Evolutionary conservation across 306 rosid genomes (phyloP).

Genomic region (Vachellia pachyceras): DNA sequence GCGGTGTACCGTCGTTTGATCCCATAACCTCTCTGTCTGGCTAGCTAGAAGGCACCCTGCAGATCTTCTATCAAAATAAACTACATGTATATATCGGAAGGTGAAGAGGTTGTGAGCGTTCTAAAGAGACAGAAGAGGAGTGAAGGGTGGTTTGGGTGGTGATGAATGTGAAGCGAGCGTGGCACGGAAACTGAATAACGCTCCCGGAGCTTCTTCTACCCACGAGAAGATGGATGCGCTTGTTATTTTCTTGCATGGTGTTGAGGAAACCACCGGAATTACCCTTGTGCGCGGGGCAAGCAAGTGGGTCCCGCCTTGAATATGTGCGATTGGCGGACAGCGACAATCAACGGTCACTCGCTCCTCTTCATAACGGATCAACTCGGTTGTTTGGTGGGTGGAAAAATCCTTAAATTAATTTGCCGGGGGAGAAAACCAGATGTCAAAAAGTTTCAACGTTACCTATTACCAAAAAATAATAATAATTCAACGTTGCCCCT

Average conservation of each 20-base stretch:
- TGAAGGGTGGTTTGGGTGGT: constrained; percentile 20
- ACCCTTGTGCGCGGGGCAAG: constrained; percentile 1
- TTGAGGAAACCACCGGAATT: constrained; percentile 14
- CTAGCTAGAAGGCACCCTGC: neutral
- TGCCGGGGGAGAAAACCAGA: neutral
- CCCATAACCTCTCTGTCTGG: neutral
- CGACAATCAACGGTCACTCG: constrained; percentile 31
- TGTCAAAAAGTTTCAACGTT: too few relatives aligned
- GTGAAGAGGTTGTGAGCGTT: constrained; percentile 9
- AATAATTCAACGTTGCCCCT: neutral
- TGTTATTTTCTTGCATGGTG: neutral
- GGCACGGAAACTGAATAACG: constrained; percentile 45
- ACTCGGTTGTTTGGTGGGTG: constrained; percentile 1
- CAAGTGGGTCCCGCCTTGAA: constrained; percentile 32
- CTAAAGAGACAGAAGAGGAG: constrained; percentile 13
- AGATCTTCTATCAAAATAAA: neutral
- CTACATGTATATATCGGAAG: neutral
- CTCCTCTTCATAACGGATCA: neutral
- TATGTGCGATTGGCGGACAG: constrained; percentile 11
- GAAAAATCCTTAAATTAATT: neutral
- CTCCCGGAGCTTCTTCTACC: constrained; percentile 80
- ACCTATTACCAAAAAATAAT: too few relatives aligned
- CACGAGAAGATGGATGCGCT: constrained; percentile 60
- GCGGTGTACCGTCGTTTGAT: constrained; percentile 19
- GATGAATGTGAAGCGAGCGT: constrained; percentile 51